A percentile compares a stretch with the other conserved stretches of the same genome.
Evolutionary conservation across 768 basidiomycete species (phyloP).

Genomic region (Suillus weaverae): DNA sequence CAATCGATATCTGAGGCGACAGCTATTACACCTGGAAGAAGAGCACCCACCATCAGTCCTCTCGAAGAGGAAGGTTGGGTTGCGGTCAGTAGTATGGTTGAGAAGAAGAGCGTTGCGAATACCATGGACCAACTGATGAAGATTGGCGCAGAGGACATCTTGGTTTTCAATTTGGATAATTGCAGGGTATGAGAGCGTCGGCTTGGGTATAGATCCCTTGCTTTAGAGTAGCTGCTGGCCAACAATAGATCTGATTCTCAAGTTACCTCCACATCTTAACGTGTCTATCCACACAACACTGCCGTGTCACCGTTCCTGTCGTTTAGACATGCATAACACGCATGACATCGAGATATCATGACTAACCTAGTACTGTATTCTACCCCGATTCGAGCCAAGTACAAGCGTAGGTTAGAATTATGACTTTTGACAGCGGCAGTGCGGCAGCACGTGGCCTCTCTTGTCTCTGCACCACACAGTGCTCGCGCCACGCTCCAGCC

Average conservation of each 20-base stretch:
- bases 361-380: not conserved
- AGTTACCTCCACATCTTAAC: not conserved
- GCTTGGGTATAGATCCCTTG: not conserved
- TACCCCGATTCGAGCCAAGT: too few relatives aligned
- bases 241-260: not conserved
- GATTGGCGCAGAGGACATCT: conserved; percentile 86
- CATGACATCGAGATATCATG: not conserved
- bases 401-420: too few relatives aligned
- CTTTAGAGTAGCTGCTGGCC: not conserved
- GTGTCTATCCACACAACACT: not conserved
- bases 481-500: too few relatives aligned
- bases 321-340: not conserved
- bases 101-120: conserved; percentile 73
- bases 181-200: conserved; percentile 69
- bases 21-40: conserved; percentile 80
- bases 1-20: conserved; percentile 60
- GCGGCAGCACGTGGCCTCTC: too few relatives aligned
- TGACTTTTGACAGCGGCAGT: too few relatives aligned
- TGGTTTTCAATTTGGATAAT: conserved; percentile 89
- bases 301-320: not conserved
- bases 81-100: conserved; percentile 90
- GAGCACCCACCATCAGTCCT: conserved; percentile 85
- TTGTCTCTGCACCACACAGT: too few relatives aligned
- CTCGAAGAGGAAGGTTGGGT: conserved; percentile 87
- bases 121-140: conserved; percentile 87